phyloP scores from a whole-genome alignment of 768 basidiomycete species.

The Leccinum incarnatum region DNA sequence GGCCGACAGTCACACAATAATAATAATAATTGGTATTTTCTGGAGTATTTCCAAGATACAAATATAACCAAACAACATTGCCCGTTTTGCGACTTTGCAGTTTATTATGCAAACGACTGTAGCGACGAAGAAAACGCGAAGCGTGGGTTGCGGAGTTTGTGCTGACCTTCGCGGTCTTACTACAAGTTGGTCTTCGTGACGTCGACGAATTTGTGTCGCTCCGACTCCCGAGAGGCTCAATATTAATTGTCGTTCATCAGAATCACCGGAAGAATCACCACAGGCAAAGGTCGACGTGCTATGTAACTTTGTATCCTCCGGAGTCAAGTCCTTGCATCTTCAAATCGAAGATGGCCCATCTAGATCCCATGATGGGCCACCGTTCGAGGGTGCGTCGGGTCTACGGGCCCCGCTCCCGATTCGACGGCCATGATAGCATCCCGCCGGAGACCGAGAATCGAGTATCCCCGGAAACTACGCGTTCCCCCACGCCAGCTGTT shows the following conservation, averaged over 20 bases:
- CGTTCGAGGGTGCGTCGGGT: not conserved
- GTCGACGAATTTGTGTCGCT: too few species aligned
- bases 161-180: not conserved
- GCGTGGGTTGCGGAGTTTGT: not conserved
- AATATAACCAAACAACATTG: too few species aligned
- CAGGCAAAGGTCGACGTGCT: not conserved
- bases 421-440: not conserved
- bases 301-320: not conserved
- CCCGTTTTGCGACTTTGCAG: too few species aligned
- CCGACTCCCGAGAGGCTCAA: too few species aligned
- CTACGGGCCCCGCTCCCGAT: not conserved
- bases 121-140: not conserved
- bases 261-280: not conserved
- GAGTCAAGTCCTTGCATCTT: not conserved
- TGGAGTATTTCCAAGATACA: too few species aligned
- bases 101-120: not conserved
- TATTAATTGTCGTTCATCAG: too few species aligned
- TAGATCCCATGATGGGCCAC: not conserved
- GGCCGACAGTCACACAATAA: too few species aligned
- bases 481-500: not conserved
- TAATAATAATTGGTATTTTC: too few species aligned
- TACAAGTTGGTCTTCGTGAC: too few species aligned
- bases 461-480: not conserved
- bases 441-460: conserved; percentile 5
- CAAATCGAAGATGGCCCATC: not conserved